phyloP scores from a whole-genome alignment of 2,329 filamentous ascomycete genomes.

The Diaporthe eres region DNA sequence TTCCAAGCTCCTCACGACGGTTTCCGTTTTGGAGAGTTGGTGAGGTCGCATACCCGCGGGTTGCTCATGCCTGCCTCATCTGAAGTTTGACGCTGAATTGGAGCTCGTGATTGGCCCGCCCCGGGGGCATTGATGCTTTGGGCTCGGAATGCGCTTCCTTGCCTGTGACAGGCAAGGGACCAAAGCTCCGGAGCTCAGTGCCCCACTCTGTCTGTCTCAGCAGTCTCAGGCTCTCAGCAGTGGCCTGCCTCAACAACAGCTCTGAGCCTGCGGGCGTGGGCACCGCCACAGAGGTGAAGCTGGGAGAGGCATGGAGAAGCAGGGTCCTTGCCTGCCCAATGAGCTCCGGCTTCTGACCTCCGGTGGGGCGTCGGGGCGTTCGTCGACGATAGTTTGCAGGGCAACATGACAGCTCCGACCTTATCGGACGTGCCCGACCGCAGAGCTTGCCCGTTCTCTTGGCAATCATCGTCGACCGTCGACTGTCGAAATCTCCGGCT shows the following conservation, averaged over 20 bases:
- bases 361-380: background rate
- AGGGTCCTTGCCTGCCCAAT: slow-evolving; percentile 11
- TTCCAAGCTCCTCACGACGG: background rate
- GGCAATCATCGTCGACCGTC: background rate
- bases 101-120: slow-evolving; percentile 17
- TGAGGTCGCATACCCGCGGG: background rate
- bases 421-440: background rate
- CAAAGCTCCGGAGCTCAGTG: slow-evolving; percentile 8
- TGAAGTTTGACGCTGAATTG: slow-evolving; percentile 26
- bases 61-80: slow-evolving; percentile 19
- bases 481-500: background rate
- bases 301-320: background rate
- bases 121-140: background rate
- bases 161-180: slow-evolving; percentile 24
- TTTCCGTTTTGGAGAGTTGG: slow-evolving; percentile 2
- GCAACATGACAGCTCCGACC: slow-evolving; percentile 7
- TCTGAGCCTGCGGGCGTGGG: background rate
- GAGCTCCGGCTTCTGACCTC: background rate
- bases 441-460: background rate
- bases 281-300: slow-evolving; percentile 25
- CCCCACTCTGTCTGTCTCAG: slow-evolving; percentile 13
- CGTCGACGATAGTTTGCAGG: background rate
- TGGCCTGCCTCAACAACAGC: background rate
- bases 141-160: slow-evolving; percentile 10
- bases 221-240: slow-evolving; percentile 5